Conservation (phyloP, 2,329 filamentous ascomycete species). For the Fusarium sambucinum region DNA sequence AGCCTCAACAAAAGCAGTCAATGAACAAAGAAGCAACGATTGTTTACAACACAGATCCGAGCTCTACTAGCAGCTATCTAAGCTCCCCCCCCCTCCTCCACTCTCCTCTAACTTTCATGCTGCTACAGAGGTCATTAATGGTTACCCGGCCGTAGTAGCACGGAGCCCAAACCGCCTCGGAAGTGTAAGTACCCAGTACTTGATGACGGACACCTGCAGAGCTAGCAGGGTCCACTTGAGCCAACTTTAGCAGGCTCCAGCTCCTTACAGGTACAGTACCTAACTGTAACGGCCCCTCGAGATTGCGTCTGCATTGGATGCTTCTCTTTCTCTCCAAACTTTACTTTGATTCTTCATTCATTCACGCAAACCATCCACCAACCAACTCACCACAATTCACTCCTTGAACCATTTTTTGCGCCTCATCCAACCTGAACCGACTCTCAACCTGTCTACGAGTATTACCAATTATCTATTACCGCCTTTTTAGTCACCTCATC, state of each 20-base stretch:
- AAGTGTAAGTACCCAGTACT: constrained; percentile 26
- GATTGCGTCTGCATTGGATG: constrained; percentile 17
- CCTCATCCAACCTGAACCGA: constrained; percentile 2
- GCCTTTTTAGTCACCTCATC: neutral
- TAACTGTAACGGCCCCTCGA: constrained; percentile 29
- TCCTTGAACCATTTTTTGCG: constrained; percentile 32
- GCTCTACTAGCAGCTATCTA: neutral
- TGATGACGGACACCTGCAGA: constrained; percentile 31
- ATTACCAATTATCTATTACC: constrained; percentile 11
- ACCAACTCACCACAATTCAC: constrained; percentile 36
- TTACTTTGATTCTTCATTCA: constrained; percentile 30
- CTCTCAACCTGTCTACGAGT: neutral
- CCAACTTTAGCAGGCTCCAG: constrained; percentile 31
- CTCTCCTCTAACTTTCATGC: neutral
- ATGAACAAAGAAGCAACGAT: constrained; percentile 19
- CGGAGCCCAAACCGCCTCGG: constrained; percentile 23
- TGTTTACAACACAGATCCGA: constrained; percentile 7
- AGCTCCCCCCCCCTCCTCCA: neutral
- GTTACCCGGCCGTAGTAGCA: constrained; percentile 37
- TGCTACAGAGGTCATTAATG: constrained; percentile 23
- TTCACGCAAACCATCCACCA: constrained; percentile 27
- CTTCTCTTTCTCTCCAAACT: constrained; percentile 26
- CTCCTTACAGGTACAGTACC: constrained; percentile 22
- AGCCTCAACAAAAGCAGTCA: neutral
- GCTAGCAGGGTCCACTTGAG: constrained; percentile 19